Evolutionary conservation across 257 asterid species (phyloP).

Genomic region (Schizonepeta tenuifolia): DNA sequence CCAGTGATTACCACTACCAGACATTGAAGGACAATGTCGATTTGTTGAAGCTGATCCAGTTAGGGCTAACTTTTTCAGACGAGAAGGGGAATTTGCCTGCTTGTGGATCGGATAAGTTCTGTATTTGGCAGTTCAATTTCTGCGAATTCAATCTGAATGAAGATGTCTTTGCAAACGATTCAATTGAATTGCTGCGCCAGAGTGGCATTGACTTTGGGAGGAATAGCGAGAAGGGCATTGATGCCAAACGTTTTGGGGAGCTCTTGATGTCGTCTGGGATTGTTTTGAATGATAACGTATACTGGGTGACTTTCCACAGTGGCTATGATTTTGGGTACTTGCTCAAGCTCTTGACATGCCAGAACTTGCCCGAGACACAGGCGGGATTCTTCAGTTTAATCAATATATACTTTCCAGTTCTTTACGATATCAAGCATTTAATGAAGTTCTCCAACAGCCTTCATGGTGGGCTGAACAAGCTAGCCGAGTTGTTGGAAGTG

Average conservation of each 20-base stretch:
- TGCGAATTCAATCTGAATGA: constrained; percentile 67
- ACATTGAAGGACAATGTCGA: constrained; percentile 73
- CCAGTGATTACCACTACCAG: constrained; percentile 62
- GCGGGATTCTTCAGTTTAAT: constrained; percentile 57
- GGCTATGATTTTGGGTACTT: constrained; percentile 80
- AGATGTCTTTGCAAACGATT: constrained; percentile 67
- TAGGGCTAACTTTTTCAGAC: constrained; percentile 72
- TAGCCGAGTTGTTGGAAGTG: constrained; percentile 71
- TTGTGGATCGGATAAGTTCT: constrained; percentile 65
- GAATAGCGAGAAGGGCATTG: constrained; percentile 63
- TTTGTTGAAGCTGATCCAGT: constrained; percentile 69
- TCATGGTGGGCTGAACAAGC: constrained; percentile 80
- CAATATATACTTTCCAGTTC: constrained; percentile 62
- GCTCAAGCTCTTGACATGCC: constrained; percentile 75
- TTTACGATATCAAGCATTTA: constrained; percentile 72
- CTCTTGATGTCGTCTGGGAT: constrained; percentile 80
- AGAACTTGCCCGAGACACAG: constrained; percentile 62
- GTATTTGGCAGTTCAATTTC: constrained; percentile 81
- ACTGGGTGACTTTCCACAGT: constrained; percentile 80
- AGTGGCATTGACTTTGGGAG: constrained; percentile 66
- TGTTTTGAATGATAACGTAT: constrained; percentile 63
- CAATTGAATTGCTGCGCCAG: constrained; percentile 63
- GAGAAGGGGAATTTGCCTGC: constrained; percentile 72
- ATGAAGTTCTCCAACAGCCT: constrained; percentile 76
- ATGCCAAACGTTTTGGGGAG: constrained; percentile 64